Base-by-base conservation (phyloP, 352 stramenopile genomes). In the Poterioochromonas sp. region DNA sequence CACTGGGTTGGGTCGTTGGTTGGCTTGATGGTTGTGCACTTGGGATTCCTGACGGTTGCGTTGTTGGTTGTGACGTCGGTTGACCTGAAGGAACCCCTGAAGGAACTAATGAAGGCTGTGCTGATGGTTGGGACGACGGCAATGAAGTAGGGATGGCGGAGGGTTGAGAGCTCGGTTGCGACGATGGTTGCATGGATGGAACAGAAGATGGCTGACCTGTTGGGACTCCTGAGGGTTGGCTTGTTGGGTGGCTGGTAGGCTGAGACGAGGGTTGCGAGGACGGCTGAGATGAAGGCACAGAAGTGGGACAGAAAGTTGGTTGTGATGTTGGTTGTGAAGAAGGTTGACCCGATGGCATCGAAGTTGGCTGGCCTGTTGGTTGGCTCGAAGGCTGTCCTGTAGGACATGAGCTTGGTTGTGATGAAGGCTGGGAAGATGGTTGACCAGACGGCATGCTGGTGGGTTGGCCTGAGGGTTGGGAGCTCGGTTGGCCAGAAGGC, bases 41-140 rank as follows among this genome's bases (percentile, higher is more conserved):
- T n/a, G 73, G 73, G 18, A 63, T 40, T 12, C n/a, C 47, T 20
- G 49, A 39, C 0, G 73, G 73, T 40, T 63, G 20, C 29, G 1
- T 41, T 32, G n/a, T 70, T 53, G 73, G 73, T 70, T 60, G 32
- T 29, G 0, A 3, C 26, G 60, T 53, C 37, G 73, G 73, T 62
- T 73, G 60, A 41, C 39, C 53, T 29, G 47, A 40, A 54, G 73
- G 73, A 29, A 62, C 29, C 5, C 47, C 35, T 34, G 49, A 37
- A 12, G 73, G 73, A 32, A 58, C 8, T 5, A 5, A 5, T 34
- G 73, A 71, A 34, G 73, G 73, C 40, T 60, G 39, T 1, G 26
- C 34, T 20, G 73, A 71, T 29, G 73, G 73, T 41, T 54, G 39
- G 8, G 0, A 1, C 43, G 49, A 35, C 1, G 73, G 73, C 62